These are phyloP conservation scores for Tylopilus rubrobrunneus DNA, from an alignment of 768 basidiomycete genomes.

Conservation along the genomic window DNA sequence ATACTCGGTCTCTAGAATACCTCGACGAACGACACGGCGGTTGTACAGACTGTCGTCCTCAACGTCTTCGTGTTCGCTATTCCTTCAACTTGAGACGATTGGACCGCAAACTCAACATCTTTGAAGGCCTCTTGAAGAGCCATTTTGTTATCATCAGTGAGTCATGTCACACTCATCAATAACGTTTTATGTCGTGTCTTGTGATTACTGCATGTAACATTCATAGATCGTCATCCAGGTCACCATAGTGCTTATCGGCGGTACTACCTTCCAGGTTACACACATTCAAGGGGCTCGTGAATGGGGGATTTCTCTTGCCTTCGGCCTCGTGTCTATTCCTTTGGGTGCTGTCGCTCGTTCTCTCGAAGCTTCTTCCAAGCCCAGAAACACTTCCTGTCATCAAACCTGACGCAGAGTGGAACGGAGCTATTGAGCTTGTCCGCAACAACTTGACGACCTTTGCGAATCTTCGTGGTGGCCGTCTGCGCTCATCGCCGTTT, in stretches of 20 bases:
- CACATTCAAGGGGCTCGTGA: constrained; percentile 73
- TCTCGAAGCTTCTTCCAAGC: constrained; percentile 56
- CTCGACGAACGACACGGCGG: constrained; percentile 31
- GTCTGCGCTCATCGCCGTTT: constrained; percentile 79
- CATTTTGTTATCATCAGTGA: constrained; percentile 68
- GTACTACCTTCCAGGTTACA: constrained; percentile 87
- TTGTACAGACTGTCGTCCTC: constrained; percentile 87
- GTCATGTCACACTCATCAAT: constrained; percentile 78
- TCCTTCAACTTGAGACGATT: constrained; percentile 88
- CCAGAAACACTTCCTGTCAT: constrained; percentile 60
- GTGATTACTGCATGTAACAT: constrained; percentile 3
- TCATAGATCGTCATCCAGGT: constrained; percentile 75
- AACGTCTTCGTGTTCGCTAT: constrained; percentile 97
- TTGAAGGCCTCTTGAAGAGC: constrained; percentile 77
- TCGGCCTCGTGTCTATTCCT: constrained; percentile 85
- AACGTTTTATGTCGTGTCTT: constrained; percentile 19
- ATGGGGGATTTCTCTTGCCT: constrained; percentile 90
- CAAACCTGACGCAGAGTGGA: constrained; percentile 63
- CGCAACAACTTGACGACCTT: constrained; percentile 86
- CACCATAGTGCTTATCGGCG: constrained; percentile 87
- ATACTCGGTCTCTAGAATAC: constrained; percentile 61
- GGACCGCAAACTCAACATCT: constrained; percentile 84
- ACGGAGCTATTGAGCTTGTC: constrained; percentile 74
- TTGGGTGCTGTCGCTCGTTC: constrained; percentile 68
- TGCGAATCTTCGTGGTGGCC: constrained; percentile 81